These are phyloP conservation scores for Kwoniella dejecticola DNA, from an alignment of 768 basidiomycete genomes.

Conservation along the genomic window DNA sequence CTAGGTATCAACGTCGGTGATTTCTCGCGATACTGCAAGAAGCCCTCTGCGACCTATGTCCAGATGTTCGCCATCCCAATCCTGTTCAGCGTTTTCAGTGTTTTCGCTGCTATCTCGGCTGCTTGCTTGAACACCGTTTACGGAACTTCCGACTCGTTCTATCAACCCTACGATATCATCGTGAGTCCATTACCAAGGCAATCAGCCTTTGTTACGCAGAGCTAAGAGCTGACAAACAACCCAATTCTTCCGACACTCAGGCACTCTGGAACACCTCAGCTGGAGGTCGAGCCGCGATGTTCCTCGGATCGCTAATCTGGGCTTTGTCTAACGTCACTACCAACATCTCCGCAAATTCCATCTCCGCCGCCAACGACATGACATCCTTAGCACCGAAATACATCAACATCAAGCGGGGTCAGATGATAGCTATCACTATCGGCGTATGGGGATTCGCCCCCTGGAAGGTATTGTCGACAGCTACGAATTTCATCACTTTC, in stretches of 20 bases:
- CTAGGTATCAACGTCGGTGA: slow-evolving; percentile 47
- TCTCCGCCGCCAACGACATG: slow-evolving; percentile 50
- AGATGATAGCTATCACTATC: slow-evolving; percentile 42
- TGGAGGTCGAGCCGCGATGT: slow-evolving; percentile 38
- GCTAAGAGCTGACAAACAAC: too few species aligned
- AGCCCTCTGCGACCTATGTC: slow-evolving; percentile 25
- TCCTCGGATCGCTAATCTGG: slow-evolving; percentile 38
- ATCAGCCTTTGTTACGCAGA: too few species aligned
- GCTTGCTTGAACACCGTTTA: slow-evolving; percentile 38
- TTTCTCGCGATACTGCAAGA: slow-evolving; percentile 45
- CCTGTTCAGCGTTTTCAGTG: slow-evolving; percentile 33
- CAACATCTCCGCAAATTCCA: slow-evolving; percentile 43
- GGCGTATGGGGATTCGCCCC: slow-evolving; percentile 44
- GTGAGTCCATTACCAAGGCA: slow-evolving; percentile 31
- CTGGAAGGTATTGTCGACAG: slow-evolving; percentile 45
- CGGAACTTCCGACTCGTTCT: slow-evolving; percentile 26
- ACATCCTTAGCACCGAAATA: slow-evolving; percentile 45
- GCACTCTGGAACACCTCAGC: slow-evolving; percentile 39
- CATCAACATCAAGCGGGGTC: slow-evolving; percentile 50
- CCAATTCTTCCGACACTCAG: slow-evolving; percentile 8
- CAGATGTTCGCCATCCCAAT: slow-evolving; percentile 46
- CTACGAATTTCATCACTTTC: slow-evolving; percentile 43
- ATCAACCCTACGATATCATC: slow-evolving; percentile 43
- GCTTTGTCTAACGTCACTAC: slow-evolving; percentile 44
- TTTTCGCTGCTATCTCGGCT: slow-evolving; percentile 43